Conservation (phyloP, 169 alveolate genomes). For the Plasmodium relictum region DNA sequence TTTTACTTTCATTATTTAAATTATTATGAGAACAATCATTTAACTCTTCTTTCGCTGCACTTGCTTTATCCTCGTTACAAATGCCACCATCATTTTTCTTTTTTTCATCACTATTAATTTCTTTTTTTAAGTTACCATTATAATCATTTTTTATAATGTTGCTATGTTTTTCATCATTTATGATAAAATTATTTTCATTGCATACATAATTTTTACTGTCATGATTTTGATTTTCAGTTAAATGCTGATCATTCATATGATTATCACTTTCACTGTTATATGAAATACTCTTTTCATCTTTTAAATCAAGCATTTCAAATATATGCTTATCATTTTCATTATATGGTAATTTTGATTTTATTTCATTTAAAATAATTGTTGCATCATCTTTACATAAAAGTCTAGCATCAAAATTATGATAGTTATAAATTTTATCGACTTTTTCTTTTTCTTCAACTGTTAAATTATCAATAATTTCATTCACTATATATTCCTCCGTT, state of each 20-base stretch:
- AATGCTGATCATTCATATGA: not conserved
- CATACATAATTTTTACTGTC: not conserved
- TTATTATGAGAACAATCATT: too few relatives aligned
- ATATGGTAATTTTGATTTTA: constrained; percentile 33
- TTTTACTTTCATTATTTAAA: too few relatives aligned
- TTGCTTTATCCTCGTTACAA: too few relatives aligned
- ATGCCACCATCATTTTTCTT: too few relatives aligned
- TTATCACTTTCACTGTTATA: constrained; percentile 2
- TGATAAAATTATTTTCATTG: not conserved
- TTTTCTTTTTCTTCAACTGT: constrained; percentile 33
- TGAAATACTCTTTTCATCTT: not conserved
- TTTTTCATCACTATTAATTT: too few relatives aligned
- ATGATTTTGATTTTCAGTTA: not conserved
- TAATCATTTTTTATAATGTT: not conserved
- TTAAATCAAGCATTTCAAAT: constrained; percentile 1
- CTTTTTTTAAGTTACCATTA: not conserved
- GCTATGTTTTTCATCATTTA: not conserved
- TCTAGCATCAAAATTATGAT: constrained; percentile 34
- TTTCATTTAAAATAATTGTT: constrained; percentile 43
- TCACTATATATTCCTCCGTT: constrained; percentile 30
- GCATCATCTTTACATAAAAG: constrained; percentile 65
- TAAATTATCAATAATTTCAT: constrained; percentile 39
- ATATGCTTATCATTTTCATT: constrained; percentile 23
- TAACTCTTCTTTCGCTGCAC: too few relatives aligned
- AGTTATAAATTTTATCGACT: constrained; percentile 35